Evolutionary conservation across 1,284 basidiomycete genomes (phyloP).

Genomic region (Apiotrichum veenhuisii): DNA sequence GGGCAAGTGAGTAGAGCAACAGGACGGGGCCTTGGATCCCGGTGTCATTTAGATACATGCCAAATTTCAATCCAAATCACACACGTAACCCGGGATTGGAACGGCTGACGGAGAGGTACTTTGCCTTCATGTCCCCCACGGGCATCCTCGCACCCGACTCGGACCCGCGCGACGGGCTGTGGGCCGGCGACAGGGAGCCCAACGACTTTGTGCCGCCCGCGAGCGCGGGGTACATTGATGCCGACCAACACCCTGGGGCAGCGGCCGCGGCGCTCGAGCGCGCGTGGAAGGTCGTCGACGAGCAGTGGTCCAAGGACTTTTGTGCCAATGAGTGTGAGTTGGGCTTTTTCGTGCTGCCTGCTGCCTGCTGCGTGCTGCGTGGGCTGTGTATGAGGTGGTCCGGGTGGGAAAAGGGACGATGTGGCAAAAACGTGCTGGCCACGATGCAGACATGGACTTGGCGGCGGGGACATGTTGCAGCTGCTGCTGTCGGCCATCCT

Average conservation of each 20-base stretch:
- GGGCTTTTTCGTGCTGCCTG: too few relatives aligned
- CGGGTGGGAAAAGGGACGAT: too few relatives aligned
- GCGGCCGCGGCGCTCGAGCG: constrained; percentile 4
- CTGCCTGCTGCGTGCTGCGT: too few relatives aligned
- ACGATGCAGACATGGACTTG: too few relatives aligned
- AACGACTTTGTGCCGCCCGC: constrained; percentile 9
- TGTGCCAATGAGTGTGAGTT: constrained; percentile 13
- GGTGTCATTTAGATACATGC: too few relatives aligned
- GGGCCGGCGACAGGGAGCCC: constrained; percentile 5
- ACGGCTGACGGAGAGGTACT: constrained; percentile 8
- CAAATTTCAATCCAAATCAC: too few relatives aligned
- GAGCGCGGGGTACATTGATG: background rate
- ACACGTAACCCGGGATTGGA: background rate
- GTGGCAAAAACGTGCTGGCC: too few relatives aligned
- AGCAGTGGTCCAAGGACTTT: constrained; percentile 8
- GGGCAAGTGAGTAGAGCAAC: constrained; percentile 7
- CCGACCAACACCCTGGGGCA: background rate
- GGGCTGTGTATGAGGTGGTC: too few relatives aligned
- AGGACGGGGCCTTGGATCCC: too few relatives aligned
- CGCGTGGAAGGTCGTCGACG: constrained; percentile 1
- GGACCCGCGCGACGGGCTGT: constrained; percentile 14
- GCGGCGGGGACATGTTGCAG: too few relatives aligned
- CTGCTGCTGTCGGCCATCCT: too few relatives aligned
- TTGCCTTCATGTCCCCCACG: constrained; percentile 10
- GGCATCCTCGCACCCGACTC: constrained; percentile 15